Conservation (phyloP, 306 rosid genomes). For the Crotalaria pallida region DNA sequence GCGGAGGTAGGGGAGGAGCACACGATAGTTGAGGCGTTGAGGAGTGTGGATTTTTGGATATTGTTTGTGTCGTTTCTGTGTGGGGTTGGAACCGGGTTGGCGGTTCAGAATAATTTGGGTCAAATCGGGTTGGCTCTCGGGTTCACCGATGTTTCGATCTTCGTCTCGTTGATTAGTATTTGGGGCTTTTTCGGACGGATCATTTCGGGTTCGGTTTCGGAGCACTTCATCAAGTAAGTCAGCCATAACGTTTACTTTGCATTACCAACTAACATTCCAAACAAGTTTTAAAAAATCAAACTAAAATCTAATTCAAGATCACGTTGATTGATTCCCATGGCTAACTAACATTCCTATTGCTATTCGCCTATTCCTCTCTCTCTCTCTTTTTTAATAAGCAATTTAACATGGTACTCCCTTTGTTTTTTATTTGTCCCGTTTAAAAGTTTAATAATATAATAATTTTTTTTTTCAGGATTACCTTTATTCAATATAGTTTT, state of each 20-base stretch:
- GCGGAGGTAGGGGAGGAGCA: slow-evolving; percentile 86
- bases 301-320: too few relatives aligned
- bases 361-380: too few relatives aligned
- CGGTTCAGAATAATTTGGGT: slow-evolving; percentile 87
- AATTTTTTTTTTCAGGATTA: too few relatives aligned
- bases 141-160: slow-evolving; percentile 67
- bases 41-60: slow-evolving; percentile 71
- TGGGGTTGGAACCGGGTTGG: slow-evolving; percentile 91
- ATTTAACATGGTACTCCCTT: too few relatives aligned
- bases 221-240: slow-evolving; percentile 67
- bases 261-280: neutral
- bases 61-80: slow-evolving; percentile 79
- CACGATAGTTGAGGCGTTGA: slow-evolving; percentile 53
- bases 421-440: too few relatives aligned
- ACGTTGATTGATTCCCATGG: too few relatives aligned
- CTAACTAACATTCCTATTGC: too few relatives aligned
- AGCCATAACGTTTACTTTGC: neutral
- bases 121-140: slow-evolving; percentile 91
- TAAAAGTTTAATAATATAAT: too few relatives aligned
- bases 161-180: slow-evolving; percentile 67
- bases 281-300: too few relatives aligned
- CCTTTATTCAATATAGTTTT: too few relatives aligned
- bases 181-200: slow-evolving; percentile 86
- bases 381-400: too few relatives aligned
- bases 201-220: slow-evolving; percentile 56